Evolutionary conservation across 2,329 filamentous ascomycete species (phyloP).

Genomic region (Aspergillus piperis): DNA sequence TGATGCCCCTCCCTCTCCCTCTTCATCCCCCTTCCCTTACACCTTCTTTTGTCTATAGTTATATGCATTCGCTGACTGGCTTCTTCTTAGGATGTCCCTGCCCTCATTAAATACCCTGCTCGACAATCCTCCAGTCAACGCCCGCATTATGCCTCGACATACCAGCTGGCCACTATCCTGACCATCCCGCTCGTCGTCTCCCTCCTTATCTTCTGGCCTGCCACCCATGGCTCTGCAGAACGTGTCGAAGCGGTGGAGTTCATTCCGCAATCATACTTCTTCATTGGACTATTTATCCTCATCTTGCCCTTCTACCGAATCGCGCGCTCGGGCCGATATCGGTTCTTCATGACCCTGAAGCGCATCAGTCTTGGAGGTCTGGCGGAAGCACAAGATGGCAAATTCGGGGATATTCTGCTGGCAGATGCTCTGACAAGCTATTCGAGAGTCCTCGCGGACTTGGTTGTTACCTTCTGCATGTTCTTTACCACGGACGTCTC

Average conservation of each 20-base stretch:
- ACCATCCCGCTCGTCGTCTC: slow-evolving; percentile 70
- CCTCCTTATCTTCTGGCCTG: slow-evolving; percentile 78
- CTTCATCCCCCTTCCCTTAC: neutral
- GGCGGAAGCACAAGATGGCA: slow-evolving; percentile 81
- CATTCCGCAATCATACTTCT: slow-evolving; percentile 81
- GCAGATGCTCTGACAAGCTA: slow-evolving; percentile 95
- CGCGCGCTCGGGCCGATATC: slow-evolving; percentile 69
- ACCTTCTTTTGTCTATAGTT: neutral
- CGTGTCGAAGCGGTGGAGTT: slow-evolving; percentile 78
- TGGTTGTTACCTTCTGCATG: slow-evolving; percentile 91
- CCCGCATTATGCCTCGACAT: slow-evolving; percentile 78
- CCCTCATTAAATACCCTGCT: slow-evolving; percentile 80
- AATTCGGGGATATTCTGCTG: slow-evolving; percentile 90
- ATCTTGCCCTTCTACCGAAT: slow-evolving; percentile 69
- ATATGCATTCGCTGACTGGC: slow-evolving; percentile 19
- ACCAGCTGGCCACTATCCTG: slow-evolving; percentile 78
- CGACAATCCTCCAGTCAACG: slow-evolving; percentile 69
- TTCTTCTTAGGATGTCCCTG: slow-evolving; percentile 67
- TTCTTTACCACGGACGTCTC: slow-evolving; percentile 71
- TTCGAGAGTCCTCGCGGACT: slow-evolving; percentile 84
- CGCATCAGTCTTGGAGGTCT: slow-evolving; percentile 83
- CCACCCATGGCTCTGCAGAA: slow-evolving; percentile 69
- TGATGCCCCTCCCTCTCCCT: slow-evolving; percentile 16
- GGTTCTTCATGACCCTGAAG: slow-evolving; percentile 73
- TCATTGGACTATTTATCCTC: slow-evolving; percentile 70